A percentile compares a stretch with the other conserved stretches of the same genome.
Conservation (phyloP, 2,329 filamentous ascomycete genomes). For the Colletotrichum cordylinicola region DNA sequence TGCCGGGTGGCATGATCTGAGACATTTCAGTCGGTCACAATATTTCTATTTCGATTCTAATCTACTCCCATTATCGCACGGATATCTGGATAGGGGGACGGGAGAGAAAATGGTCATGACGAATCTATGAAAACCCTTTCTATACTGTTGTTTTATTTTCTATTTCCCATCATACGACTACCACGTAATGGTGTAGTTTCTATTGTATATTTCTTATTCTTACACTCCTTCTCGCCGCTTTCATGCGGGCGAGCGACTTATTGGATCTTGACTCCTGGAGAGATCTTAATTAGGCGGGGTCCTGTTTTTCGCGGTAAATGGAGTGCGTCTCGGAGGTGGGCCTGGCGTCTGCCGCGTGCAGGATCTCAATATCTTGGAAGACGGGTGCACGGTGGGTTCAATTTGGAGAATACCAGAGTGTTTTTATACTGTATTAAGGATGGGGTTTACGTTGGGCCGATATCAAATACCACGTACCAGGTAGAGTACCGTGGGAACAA, state of each 20-base stretch:
- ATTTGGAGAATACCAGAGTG: constrained; percentile 14
- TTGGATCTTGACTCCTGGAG: constrained; percentile 16
- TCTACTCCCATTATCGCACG: not conserved
- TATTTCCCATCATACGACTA: not conserved
- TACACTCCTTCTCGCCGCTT: not conserved
- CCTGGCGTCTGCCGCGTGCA: constrained; percentile 19
- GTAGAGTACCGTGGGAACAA: constrained; percentile 8
- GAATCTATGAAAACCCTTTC: constrained; percentile 20
- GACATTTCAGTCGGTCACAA: not conserved
- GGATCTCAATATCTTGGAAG: not conserved
- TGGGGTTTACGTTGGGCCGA: not conserved
- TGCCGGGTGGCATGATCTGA: constrained; percentile 55
- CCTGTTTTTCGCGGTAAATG: not conserved
- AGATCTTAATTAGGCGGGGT: constrained; percentile 14
- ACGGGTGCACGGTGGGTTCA: not conserved
- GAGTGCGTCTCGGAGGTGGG: not conserved
- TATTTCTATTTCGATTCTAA: not conserved
- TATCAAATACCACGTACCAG: constrained; percentile 12
- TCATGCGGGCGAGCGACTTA: not conserved
- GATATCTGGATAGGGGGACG: not conserved
- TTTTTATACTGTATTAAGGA: not conserved
- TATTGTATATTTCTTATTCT: constrained; percentile 19
- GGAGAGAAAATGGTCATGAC: constrained; percentile 12
- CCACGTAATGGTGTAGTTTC: not conserved
- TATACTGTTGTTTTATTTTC: not conserved